Base-by-base conservation (phyloP, 2,329 filamentous ascomycete species). In the Annulohypoxylon truncatum region DNA sequence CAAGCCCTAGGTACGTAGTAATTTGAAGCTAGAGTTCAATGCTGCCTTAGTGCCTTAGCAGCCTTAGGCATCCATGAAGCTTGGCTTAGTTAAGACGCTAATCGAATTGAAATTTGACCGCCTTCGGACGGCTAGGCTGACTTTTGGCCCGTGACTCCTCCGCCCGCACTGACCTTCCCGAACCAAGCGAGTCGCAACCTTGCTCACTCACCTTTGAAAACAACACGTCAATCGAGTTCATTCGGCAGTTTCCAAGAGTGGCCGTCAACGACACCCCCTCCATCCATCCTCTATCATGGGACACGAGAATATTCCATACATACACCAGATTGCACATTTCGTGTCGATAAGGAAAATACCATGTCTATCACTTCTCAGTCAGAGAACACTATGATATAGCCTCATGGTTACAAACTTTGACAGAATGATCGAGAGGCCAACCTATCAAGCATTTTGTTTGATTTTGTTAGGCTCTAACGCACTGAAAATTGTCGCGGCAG, bases 151-250 rank as follows among this genome's bases (percentile, higher is more conserved):
- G 62, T 63, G 54, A 64, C 66, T 61, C 52, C 47, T 44, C 40
- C 26, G 33, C 47, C 60, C 61, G 64, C 67, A 69, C 61, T 69
- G 67, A 64, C 54, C 48, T 35, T 52, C 48, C 48, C 59, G 35
- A 62, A 51, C 54, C 55, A 28, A 48, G 59, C 59, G 31, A 51
- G 55, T 66, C 48, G 47, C 48, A 61, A 61, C 59, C 56, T 35
- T 48, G 64, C 55, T 64, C 61, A 53, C 50, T 64, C 61, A 61
- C 52, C 63, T 60, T 38, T 38, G 42, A 70, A 70, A 67, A 70
- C 67, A 70, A 70, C 67, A 70, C 67, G 61, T 70, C 55, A 70
- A 70, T 70, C 61, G 29, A 62, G 31, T 38, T 57, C 47, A 61
- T 54, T 68, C 64, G 67, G 51, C 55, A 65, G 38, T 61, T 70